These are phyloP conservation scores for Metschnikowia drakensbergensis DNA, from an alignment of 805 yeast genomes.

Conservation along the genomic window DNA sequence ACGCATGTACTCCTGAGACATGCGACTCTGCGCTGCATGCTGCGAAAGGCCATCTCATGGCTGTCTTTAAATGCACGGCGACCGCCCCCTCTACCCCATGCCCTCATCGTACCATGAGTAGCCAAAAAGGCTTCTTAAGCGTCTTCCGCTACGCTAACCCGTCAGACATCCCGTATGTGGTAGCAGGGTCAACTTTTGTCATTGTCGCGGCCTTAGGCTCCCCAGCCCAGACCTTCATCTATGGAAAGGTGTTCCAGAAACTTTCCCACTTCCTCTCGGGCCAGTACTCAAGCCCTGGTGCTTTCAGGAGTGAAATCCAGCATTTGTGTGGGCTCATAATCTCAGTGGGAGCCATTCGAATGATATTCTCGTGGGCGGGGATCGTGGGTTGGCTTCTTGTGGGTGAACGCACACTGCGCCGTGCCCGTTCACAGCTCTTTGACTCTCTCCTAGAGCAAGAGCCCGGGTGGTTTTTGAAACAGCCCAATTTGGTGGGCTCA, in stretches of 20 bases:
- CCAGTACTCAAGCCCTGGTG: constrained; percentile 17
- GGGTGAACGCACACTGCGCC: constrained; percentile 66
- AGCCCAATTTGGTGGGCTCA: constrained; percentile 56
- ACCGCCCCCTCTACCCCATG: background rate
- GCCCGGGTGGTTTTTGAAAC: constrained; percentile 61
- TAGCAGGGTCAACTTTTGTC: constrained; percentile 31
- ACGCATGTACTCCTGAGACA: constrained; percentile 1
- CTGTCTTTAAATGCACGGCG: background rate
- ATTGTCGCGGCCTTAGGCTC: constrained; percentile 53
- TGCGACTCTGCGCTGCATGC: constrained; percentile 3
- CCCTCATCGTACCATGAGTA: background rate
- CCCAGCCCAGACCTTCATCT: constrained; percentile 58
- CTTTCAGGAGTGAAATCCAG: constrained; percentile 24
- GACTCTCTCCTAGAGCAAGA: constrained; percentile 43
- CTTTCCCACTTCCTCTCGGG: constrained; percentile 30
- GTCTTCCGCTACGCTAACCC: constrained; percentile 12
- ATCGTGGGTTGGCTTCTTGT: constrained; percentile 59
- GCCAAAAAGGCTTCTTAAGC: constrained; percentile 1
- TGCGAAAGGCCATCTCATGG: background rate
- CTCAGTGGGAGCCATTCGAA: constrained; percentile 29
- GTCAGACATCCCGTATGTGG: constrained; percentile 11
- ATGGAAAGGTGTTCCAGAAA: constrained; percentile 57
- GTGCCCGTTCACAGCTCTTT: constrained; percentile 50
- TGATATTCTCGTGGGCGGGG: constrained; percentile 47
- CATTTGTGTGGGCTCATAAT: constrained; percentile 31